These are phyloP conservation scores for Colletotrichum zoysiae DNA, from an alignment of 2,329 filamentous ascomycete genomes.

Conservation along the genomic window DNA sequence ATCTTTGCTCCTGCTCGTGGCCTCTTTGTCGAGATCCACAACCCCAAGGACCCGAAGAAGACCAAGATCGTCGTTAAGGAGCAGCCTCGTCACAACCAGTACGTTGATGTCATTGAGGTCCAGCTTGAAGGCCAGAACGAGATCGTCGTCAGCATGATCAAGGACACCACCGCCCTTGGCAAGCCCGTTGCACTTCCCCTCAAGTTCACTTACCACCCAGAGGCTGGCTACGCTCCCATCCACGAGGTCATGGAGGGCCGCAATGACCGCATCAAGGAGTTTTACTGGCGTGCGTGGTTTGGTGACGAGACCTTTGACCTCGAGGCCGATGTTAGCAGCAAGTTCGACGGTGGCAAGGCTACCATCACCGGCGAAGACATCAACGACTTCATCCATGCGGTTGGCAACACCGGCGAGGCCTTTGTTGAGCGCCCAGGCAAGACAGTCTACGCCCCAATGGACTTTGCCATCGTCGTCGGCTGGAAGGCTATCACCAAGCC, in stretches of 20 bases:
- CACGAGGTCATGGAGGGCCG: conserved; percentile 95
- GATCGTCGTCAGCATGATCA: conserved; percentile 90
- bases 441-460: conserved; percentile 95
- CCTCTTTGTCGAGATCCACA: conserved; percentile 86
- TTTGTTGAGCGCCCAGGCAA: conserved; percentile 97
- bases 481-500: conserved; percentile 99
- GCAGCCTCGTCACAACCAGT: conserved; percentile 85
- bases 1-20: conserved; percentile 90
- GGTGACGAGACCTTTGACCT: conserved; percentile 87
- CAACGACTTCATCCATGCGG: conserved; percentile 98
- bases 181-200: conserved; percentile 86
- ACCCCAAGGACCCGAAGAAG: conserved; percentile 85
- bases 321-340: conserved; percentile 84
- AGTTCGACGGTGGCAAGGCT: conserved; percentile 89
- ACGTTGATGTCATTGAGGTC: conserved; percentile 89
- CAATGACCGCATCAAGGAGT: conserved; percentile 99
- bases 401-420: conserved; percentile 96
- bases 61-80: conserved; percentile 91
- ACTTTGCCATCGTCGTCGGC: conserved; percentile 97
- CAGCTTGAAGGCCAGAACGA: conserved; percentile 80
- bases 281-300: conserved; percentile 99
- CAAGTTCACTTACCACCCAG: conserved; percentile 92
- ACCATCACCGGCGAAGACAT: conserved; percentile 93
- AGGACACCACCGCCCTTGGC: conserved; percentile 89
- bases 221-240: conserved; percentile 97